A percentile compares a stretch with the other conserved stretches of the same genome.
Conservation (phyloP, 768 basidiomycete genomes). For the Amanita rubescens region DNA sequence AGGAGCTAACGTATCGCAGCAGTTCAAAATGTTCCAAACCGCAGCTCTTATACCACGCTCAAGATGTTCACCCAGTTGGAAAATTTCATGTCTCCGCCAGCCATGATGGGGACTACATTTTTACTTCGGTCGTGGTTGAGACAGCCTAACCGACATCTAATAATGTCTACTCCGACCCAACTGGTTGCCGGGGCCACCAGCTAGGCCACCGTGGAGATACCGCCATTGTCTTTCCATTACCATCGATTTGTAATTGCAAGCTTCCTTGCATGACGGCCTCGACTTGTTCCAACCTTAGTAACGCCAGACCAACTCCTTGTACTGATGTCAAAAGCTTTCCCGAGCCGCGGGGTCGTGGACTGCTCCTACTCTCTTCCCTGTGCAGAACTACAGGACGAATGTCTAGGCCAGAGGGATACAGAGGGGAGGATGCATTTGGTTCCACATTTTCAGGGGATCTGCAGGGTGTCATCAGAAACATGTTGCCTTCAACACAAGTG, state of each 20-base stretch:
- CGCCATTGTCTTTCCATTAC: slow-evolving; percentile 28
- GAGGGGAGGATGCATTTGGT: slow-evolving; percentile 13
- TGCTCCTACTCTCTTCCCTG: slow-evolving; percentile 19
- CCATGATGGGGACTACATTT: slow-evolving; percentile 76
- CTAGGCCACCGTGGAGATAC: slow-evolving; percentile 64
- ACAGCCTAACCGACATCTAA: slow-evolving; percentile 5
- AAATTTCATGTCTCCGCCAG: slow-evolving; percentile 64
- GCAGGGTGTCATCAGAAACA: neutral
- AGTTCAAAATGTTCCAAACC: slow-evolving; percentile 27
- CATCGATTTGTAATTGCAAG: slow-evolving; percentile 32
- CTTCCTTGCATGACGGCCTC: slow-evolving; percentile 44
- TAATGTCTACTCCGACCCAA: neutral
- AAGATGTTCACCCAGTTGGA: slow-evolving; percentile 21
- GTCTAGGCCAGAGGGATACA: slow-evolving; percentile 18
- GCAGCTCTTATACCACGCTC: slow-evolving; percentile 36
- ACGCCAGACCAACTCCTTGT: slow-evolving; percentile 62
- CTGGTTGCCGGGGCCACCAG: slow-evolving; percentile 44
- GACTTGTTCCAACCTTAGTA: slow-evolving; percentile 75
- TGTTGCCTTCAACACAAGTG: neutral
- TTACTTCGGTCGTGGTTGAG: slow-evolving; percentile 63
- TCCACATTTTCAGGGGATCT: slow-evolving; percentile 17
- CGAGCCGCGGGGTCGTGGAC: slow-evolving; percentile 58
- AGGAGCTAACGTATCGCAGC: slow-evolving; percentile 52
- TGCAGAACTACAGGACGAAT: slow-evolving; percentile 25
- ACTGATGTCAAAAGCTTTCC: slow-evolving; percentile 67